Evolutionary conservation across 1,284 basidiomycete genomes (phyloP).

Genomic region (Anthracocystis setariae): DNA sequence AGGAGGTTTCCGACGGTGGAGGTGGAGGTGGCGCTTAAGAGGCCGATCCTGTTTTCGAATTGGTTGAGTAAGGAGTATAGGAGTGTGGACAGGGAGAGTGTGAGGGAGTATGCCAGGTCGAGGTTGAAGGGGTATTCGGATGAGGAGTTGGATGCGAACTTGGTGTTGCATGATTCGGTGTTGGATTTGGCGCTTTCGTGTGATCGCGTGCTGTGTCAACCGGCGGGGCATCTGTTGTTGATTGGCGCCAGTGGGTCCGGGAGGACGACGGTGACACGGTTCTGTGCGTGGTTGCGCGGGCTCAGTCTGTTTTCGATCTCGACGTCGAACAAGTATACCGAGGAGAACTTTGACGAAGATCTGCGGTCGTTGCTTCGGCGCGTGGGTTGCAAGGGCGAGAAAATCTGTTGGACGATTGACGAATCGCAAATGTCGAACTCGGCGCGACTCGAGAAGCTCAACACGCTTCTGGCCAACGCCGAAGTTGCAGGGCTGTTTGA

Average conservation of each 20-base stretch:
- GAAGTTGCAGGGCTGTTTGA: constrained; percentile 95
- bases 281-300: constrained; percentile 99
- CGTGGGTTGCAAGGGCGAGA: constrained; percentile 96
- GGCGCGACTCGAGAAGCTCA: constrained; percentile 98
- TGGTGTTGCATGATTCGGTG: constrained; percentile 98
- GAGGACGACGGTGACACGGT: constrained; percentile 97
- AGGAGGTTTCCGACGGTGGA: constrained; percentile 93
- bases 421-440: constrained; percentile 98
- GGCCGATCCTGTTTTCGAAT: constrained; percentile 97
- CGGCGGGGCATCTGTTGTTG: constrained; percentile 93
- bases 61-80: constrained; percentile 99
- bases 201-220: constrained; percentile 98
- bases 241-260: constrained; percentile 98
- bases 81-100: constrained; percentile 88
- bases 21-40: constrained; percentile 76
- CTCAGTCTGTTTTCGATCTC: constrained; percentile 98
- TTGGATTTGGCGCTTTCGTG: constrained; percentile 96
- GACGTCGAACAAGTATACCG: constrained; percentile 97
- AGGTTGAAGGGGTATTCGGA: constrained; percentile 77
- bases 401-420: constrained; percentile 99
- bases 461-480: constrained; percentile 97
- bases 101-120: constrained; percentile 96
- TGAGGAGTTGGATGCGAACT: constrained; percentile 90
- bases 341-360: constrained; percentile 98
- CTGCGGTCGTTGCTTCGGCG: constrained; percentile 90